phyloP scores from a whole-genome alignment of 352 stramenopile genomes.

The Phytophthora fragariaefolia region DNA sequence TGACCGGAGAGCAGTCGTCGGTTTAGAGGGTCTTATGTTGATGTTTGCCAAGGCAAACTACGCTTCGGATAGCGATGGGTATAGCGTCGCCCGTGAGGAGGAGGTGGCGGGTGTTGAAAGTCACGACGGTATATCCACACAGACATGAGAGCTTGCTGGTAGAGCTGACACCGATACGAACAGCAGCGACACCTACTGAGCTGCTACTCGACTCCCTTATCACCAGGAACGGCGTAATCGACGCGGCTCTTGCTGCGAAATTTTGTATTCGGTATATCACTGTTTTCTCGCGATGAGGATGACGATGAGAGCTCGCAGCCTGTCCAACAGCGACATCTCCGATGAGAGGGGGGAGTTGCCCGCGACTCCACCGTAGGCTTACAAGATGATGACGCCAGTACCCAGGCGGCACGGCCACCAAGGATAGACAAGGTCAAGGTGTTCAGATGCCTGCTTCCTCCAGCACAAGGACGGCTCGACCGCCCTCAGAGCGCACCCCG shows the following conservation, averaged over 20 bases:
- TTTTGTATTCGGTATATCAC: not conserved
- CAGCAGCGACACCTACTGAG: not conserved
- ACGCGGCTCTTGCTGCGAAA: not conserved
- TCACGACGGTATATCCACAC: not conserved
- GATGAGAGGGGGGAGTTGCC: not conserved
- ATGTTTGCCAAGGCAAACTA: not conserved
- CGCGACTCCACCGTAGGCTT: not conserved
- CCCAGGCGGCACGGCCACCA: not conserved
- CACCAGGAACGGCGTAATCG: not conserved
- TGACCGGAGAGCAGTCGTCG: not conserved
- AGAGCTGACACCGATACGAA: not conserved
- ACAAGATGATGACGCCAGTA: not conserved
- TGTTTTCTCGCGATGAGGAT: not conserved
- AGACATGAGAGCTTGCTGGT: not conserved
- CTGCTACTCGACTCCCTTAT: not conserved
- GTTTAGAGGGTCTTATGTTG: not conserved
- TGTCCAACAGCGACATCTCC: not conserved
- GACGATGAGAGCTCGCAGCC: not conserved
- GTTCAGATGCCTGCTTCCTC: not conserved
- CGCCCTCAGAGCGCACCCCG: not conserved
- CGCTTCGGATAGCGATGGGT: not conserved
- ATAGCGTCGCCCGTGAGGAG: not conserved
- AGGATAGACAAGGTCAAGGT: not conserved
- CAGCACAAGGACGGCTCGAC: not conserved
- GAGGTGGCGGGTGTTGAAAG: not conserved